Conservation (phyloP, 140 eudicot species). For the Flaveria floridana region DNA sequence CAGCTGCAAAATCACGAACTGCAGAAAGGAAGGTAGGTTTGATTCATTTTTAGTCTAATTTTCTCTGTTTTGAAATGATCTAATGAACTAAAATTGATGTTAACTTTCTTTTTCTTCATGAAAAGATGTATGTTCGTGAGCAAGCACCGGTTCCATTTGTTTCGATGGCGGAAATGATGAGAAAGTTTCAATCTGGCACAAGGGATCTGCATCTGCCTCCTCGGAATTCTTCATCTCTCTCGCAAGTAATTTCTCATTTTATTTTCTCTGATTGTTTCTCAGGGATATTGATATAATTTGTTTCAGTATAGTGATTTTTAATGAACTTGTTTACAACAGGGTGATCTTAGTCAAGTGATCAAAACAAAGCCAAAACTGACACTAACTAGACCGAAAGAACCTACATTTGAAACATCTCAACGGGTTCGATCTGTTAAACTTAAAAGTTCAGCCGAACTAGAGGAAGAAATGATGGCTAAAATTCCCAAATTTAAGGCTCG, state of each 20-base stretch:
- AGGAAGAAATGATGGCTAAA: slow-evolving; percentile 96
- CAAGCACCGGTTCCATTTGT: slow-evolving; percentile 60
- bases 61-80: neutral
- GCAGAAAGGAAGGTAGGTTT: slow-evolving; percentile 89
- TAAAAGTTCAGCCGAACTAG: slow-evolving; percentile 84
- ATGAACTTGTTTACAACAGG: slow-evolving; percentile 30
- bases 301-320: slow-evolving; percentile 33
- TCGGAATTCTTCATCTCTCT: slow-evolving; percentile 35
- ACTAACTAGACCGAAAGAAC: slow-evolving; percentile 85
- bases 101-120: slow-evolving; percentile 9
- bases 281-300: neutral
- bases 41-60: neutral
- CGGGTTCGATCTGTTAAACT: slow-evolving; percentile 59
- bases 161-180: slow-evolving; percentile 91
- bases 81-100: neutral
- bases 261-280: neutral
- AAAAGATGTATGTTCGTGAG: slow-evolving; percentile 76
- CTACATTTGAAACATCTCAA: slow-evolving; percentile 80
- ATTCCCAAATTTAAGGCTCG: slow-evolving; percentile 95
- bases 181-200: slow-evolving; percentile 82
- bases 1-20: slow-evolving; percentile 35
- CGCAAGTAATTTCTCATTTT: slow-evolving; percentile 43
- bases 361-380: slow-evolving; percentile 70
- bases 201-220: slow-evolving; percentile 57
- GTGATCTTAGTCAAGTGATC: slow-evolving; percentile 36